phyloP scores from a whole-genome alignment of 805 yeast genomes.

The Pichia exigua region DNA sequence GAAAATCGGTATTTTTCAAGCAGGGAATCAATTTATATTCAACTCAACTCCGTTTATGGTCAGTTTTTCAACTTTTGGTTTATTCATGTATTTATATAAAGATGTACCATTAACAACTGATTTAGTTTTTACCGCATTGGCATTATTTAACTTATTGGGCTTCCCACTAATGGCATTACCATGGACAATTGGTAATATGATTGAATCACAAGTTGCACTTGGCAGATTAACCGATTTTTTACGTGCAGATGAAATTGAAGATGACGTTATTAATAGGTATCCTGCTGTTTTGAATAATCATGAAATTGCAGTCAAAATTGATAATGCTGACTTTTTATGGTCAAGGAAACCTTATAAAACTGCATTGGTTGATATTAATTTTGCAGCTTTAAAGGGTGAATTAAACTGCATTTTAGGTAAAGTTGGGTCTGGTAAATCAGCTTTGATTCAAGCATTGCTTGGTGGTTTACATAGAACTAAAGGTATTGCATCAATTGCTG shows the following conservation, averaged over 20 bases:
- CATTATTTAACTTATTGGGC: slow-evolving; percentile 77
- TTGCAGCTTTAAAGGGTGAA: slow-evolving; percentile 43
- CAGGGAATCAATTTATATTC: slow-evolving; percentile 70
- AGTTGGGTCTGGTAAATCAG: slow-evolving; percentile 64
- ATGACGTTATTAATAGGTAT: slow-evolving; percentile 47
- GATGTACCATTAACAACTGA: slow-evolving; percentile 73
- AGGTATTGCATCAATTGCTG: slow-evolving; percentile 32
- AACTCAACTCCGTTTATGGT: slow-evolving; percentile 84
- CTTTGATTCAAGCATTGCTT: slow-evolving; percentile 44
- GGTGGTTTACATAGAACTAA: slow-evolving; percentile 39
- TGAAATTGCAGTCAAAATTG: slow-evolving; percentile 57
- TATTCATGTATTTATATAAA: slow-evolving; percentile 49
- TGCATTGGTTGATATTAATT: slow-evolving; percentile 43
- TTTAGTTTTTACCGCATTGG: slow-evolving; percentile 82
- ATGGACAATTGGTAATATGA: slow-evolving; percentile 72
- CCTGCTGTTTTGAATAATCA: slow-evolving; percentile 46
- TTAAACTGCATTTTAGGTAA: slow-evolving; percentile 56
- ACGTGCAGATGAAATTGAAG: slow-evolving; percentile 70
- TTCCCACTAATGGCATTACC: slow-evolving; percentile 94
- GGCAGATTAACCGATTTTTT: slow-evolving; percentile 69
- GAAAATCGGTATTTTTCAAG: slow-evolving; percentile 64
- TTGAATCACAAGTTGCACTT: slow-evolving; percentile 84
- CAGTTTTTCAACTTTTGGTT: slow-evolving; percentile 81
- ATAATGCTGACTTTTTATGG: slow-evolving; percentile 71
- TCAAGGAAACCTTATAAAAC: slow-evolving; percentile 60